phyloP scores from a whole-genome alignment of 1,139 yeast species.

The Candida labiduridarum region DNA sequence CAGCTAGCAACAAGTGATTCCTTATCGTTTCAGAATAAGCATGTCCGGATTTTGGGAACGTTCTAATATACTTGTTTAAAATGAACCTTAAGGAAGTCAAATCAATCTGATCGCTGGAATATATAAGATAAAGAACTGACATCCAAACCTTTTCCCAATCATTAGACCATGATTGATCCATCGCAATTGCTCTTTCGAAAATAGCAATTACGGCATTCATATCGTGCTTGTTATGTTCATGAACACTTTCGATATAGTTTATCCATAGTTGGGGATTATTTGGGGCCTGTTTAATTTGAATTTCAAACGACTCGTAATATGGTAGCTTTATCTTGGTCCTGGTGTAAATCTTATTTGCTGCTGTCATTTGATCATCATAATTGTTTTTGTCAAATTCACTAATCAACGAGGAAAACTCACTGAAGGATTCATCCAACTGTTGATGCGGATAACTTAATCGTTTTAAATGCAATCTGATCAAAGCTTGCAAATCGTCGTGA shows the following conservation, averaged over 20 bases:
- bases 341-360: conserved; percentile 38
- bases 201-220: conserved; percentile 19
- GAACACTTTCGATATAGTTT: conserved; percentile 32
- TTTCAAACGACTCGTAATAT: conserved; percentile 31
- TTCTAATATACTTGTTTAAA: conserved; percentile 23
- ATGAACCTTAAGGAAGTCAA: conserved; percentile 15
- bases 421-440: conserved; percentile 42
- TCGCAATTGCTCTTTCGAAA: conserved; percentile 25
- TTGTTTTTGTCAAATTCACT: conserved; percentile 27
- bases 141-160: conserved; percentile 34
- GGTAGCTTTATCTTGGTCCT: conserved; percentile 29
- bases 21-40: conserved; percentile 35
- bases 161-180: conserved; percentile 11
- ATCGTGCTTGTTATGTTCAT: conserved; percentile 18
- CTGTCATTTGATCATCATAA: conserved; percentile 43
- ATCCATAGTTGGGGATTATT: conserved; percentile 29
- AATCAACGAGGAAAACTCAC: conserved; percentile 46
- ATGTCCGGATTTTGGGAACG: conserved; percentile 25
- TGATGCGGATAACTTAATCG: conserved; percentile 48
- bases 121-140: conserved; percentile 17
- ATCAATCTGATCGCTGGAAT: conserved; percentile 7
- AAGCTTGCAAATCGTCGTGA: conserved; percentile 20
- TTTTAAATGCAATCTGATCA: conserved; percentile 30
- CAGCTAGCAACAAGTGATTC: conserved; percentile 16
- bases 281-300: conserved; percentile 21